These are phyloP conservation scores for Barnettozyma californica DNA, from an alignment of 805 yeast genomes.

Conservation along the genomic window DNA sequence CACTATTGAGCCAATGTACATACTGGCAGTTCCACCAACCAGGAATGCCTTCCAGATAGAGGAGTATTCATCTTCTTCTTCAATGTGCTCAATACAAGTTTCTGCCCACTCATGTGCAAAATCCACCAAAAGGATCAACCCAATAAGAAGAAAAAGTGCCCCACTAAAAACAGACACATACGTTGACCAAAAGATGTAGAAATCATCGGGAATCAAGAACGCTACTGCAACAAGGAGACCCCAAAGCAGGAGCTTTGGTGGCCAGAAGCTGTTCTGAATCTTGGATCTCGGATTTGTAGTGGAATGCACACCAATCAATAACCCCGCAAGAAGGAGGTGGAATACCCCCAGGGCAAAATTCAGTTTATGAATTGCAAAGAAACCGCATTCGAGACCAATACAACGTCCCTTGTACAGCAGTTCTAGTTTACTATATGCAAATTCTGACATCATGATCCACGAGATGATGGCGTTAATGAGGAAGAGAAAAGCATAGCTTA, in stretches of 20 bases:
- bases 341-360: slow-evolving; percentile 81
- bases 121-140: slow-evolving; percentile 85
- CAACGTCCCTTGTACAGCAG: slow-evolving; percentile 67
- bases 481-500: slow-evolving; percentile 77
- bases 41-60: slow-evolving; percentile 73
- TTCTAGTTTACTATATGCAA: slow-evolving; percentile 69
- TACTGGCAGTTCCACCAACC: slow-evolving; percentile 78
- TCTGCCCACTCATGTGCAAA: slow-evolving; percentile 99
- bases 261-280: slow-evolving; percentile 93
- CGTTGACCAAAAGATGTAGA: slow-evolving; percentile 88
- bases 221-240: slow-evolving; percentile 49
- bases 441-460: slow-evolving; percentile 88
- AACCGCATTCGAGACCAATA: slow-evolving; percentile 83
- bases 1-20: slow-evolving; percentile 71
- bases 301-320: slow-evolving; percentile 70
- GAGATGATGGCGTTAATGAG: slow-evolving; percentile 75
- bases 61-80: slow-evolving; percentile 59
- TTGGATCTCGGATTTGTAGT: slow-evolving; percentile 73
- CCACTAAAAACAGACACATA: slow-evolving; percentile 82
- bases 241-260: slow-evolving; percentile 62
- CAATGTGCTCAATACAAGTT: slow-evolving; percentile 85
- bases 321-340: slow-evolving; percentile 64
- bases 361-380: slow-evolving; percentile 89
- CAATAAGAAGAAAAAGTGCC: slow-evolving; percentile 81
- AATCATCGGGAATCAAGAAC: slow-evolving; percentile 80